Percentiles rank a stretch among this genome's conserved stretches.
phyloP scores from a whole-genome alignment of 768 basidiomycete genomes.

The Collybiopsis confluens region DNA sequence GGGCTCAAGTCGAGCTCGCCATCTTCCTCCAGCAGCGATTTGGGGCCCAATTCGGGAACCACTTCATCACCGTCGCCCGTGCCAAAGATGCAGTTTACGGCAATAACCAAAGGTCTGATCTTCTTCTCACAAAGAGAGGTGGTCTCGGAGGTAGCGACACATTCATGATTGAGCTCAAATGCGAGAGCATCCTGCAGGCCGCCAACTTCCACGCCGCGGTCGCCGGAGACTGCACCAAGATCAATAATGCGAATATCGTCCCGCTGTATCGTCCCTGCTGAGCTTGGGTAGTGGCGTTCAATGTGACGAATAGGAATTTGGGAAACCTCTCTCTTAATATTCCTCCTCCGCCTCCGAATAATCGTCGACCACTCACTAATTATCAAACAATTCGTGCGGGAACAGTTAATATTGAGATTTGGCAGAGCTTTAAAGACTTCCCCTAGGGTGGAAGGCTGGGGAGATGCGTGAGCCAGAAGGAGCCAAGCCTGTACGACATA shows the following conservation, averaged over 20 bases:
- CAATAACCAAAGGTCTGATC: not conserved
- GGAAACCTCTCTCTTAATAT: too few relatives aligned
- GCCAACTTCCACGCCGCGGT: not conserved
- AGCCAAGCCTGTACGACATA: too few relatives aligned
- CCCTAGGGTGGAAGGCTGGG: too few relatives aligned
- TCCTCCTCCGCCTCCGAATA: too few relatives aligned
- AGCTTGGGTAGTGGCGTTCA: not conserved
- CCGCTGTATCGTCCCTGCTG: not conserved
- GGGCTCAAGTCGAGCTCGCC: constrained; percentile 5
- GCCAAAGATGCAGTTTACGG: not conserved
- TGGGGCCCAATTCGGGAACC: not conserved
- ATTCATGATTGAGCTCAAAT: constrained; percentile 4
- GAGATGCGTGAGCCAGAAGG: too few relatives aligned
- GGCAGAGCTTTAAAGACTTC: too few relatives aligned
- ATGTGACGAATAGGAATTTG: not conserved
- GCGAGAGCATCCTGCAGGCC: not conserved
- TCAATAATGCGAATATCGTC: not conserved
- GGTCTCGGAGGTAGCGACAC: not conserved
- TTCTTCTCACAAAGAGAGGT: not conserved
- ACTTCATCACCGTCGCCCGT: not conserved
- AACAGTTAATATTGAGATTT: too few relatives aligned
- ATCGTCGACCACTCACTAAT: too few relatives aligned
- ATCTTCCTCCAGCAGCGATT: not conserved
- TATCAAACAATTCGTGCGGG: too few relatives aligned
- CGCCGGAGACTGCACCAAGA: not conserved